phyloP scores from a whole-genome alignment of 2,329 filamentous ascomycete species.

The Phyllosticta capitalensis region DNA sequence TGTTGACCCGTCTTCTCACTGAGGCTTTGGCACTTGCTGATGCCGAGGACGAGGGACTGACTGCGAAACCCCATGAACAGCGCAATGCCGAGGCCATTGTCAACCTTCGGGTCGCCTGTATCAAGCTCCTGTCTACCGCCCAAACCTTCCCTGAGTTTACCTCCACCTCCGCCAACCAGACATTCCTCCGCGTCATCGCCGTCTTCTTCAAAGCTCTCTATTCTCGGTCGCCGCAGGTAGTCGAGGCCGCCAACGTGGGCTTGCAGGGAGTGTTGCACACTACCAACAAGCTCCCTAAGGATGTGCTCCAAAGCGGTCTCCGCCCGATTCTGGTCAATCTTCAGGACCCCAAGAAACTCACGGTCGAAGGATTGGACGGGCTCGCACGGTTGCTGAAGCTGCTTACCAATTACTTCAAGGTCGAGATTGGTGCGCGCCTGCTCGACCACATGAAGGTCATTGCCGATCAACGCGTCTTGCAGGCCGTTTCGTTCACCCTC shows the following conservation, averaged over 20 bases:
- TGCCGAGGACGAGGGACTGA: slow-evolving; percentile 84
- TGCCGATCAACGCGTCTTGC: slow-evolving; percentile 67
- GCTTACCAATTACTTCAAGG: slow-evolving; percentile 97
- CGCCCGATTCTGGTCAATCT: slow-evolving; percentile 94
- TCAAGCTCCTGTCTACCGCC: slow-evolving; percentile 83
- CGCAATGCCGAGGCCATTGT: slow-evolving; percentile 94
- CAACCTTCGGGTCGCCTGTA: slow-evolving; percentile 82
- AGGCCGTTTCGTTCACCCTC: slow-evolving; percentile 87
- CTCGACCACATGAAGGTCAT: slow-evolving; percentile 89
- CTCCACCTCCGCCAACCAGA: slow-evolving; percentile 59
- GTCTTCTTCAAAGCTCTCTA: slow-evolving; percentile 99
- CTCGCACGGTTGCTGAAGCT: slow-evolving; percentile 81
- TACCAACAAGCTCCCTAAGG: slow-evolving; percentile 87
- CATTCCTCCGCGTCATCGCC: slow-evolving; percentile 60
- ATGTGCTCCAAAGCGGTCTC: slow-evolving; percentile 86
- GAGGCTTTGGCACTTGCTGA: slow-evolving; percentile 91
- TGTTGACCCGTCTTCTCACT: slow-evolving; percentile 79
- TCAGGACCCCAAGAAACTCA: slow-evolving; percentile 84
- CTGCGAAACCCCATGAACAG: slow-evolving; percentile 81
- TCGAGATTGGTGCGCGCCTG: slow-evolving; percentile 89
- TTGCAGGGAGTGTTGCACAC: slow-evolving; percentile 79
- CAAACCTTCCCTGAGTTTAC: slow-evolving; percentile 90
- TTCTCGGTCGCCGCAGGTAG: slow-evolving; percentile 82
- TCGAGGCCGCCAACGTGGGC: slow-evolving; percentile 86
- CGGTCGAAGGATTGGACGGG: slow-evolving; percentile 81